Base-by-base conservation (phyloP, 108 stramenopile genomes). In the Epipyxis sp. region DNA sequence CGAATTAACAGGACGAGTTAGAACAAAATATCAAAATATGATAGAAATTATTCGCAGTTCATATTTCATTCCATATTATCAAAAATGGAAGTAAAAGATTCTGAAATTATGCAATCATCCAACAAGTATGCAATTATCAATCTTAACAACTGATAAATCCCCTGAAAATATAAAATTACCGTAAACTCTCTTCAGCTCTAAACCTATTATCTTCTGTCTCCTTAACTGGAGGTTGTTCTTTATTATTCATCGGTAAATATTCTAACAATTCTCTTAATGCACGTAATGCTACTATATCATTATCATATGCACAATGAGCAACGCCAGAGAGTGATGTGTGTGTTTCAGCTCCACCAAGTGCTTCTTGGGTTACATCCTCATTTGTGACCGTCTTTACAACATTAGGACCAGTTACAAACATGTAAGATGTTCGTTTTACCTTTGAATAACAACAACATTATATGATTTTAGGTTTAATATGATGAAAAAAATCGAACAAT, bases 311-410 rank as follows among this genome's bases (percentile, higher is more conserved):
- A 29, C 88, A 89, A 78, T 98, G 97, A 0, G 97, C 94, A 1
- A 97, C 96, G 39, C 98, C 98, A 76, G 91, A 92, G 69, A 89
- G 82, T 44, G 80, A 84, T 16, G 93, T 95, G 61, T 65, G 61
- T 0, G 88, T 85, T 45, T 84, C 87, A 42, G 95, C 90, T 27
- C 98, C 98, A 29, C 98, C 98, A n/a, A 99, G 84, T 72, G 91
- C 95, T 87, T 99, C 96, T 85, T 96, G 96, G 0, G 94, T 95
- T 16, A 99, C 95, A 3, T 83, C 87, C 84, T 99, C 98, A 79
- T 98, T 95, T 30, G 97, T 98, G 1, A 99, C 98, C 25, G 98
- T 97, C 83, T 95, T 99, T 77, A 99, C 98, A 0, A 99, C 98
- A 59, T 97, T 95, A 0, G 98, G 98, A 1, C 98, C 98, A 6